Conservation (phyloP, 805 yeast genomes). For the Blastobotrys mokoenaii region DNA sequence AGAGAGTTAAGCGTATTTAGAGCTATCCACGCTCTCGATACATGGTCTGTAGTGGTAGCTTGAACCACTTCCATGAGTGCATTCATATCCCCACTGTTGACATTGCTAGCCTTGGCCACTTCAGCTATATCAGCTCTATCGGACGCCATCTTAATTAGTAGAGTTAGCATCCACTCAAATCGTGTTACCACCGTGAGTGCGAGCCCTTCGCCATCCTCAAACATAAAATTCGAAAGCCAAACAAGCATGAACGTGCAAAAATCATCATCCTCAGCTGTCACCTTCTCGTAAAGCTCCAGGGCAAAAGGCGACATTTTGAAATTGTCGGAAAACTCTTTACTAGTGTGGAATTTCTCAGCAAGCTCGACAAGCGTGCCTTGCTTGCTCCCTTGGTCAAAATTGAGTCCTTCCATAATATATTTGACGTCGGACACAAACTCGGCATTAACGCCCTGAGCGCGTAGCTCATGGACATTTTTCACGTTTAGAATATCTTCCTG, state of each 20-base stretch:
- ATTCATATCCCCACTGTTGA: neutral
- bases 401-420: conserved; percentile 12
- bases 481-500: neutral
- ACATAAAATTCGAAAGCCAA: conserved; percentile 4
- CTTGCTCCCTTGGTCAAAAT: conserved; percentile 2
- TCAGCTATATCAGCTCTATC: conserved; percentile 8
- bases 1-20: conserved; percentile 7
- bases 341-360: conserved; percentile 4
- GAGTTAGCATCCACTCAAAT: conserved; percentile 2
- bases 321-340: conserved; percentile 8
- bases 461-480: conserved; percentile 9
- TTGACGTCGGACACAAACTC: conserved; percentile 9
- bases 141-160: conserved; percentile 4
- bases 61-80: neutral
- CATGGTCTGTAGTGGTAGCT: neutral
- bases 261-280: conserved; percentile 6
- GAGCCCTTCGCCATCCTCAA: conserved; percentile 11
- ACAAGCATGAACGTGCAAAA: conserved; percentile 9
- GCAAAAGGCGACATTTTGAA: conserved; percentile 12
- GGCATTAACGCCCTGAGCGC: conserved; percentile 12
- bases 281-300: conserved; percentile 2
- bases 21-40: conserved; percentile 8
- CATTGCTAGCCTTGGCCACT: neutral
- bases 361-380: conserved; percentile 11
- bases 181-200: conserved; percentile 6